phyloP scores from a whole-genome alignment of 2,329 filamentous ascomycete genomes.

The Xylaria polymorpha region DNA sequence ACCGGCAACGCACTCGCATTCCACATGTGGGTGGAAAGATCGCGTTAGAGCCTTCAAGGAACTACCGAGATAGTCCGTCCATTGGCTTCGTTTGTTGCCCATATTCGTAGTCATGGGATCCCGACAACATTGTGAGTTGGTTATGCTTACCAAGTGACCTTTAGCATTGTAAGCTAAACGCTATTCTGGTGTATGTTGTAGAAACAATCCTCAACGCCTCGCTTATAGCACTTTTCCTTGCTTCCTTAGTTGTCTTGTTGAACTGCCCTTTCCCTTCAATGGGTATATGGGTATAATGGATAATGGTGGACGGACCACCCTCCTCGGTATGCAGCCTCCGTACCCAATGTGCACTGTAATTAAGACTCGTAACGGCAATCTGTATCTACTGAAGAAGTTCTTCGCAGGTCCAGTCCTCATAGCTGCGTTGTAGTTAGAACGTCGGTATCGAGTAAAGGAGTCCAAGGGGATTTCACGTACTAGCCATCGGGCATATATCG shows the following conservation, averaged over 20 bases:
- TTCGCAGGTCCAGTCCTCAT: constrained; percentile 99
- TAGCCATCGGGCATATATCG: constrained; percentile 96
- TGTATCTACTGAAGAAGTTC: constrained; percentile 76
- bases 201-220: constrained; percentile 40
- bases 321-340: background rate
- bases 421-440: constrained; percentile 64
- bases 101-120: background rate
- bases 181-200: constrained; percentile 25
- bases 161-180: constrained; percentile 26
- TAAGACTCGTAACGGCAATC: background rate
- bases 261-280: background rate
- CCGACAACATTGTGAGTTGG: background rate
- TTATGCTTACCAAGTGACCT: constrained; percentile 25
- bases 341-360: background rate
- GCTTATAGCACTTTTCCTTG: constrained; percentile 36
- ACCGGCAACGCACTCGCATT: background rate
- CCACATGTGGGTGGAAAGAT: background rate
- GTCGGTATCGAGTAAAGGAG: constrained; percentile 7
- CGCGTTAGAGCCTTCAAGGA: background rate
- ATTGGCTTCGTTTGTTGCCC: background rate
- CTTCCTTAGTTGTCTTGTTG: constrained; percentile 4
- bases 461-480: constrained; percentile 65
- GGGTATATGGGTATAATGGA: background rate
- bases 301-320: background rate
- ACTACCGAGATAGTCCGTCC: too few species aligned